A percentile compares a stretch with the other conserved stretches of the same genome.
Conservation (phyloP, 176 grass and related monocot genomes). For the Melocanna baccifera region DNA sequence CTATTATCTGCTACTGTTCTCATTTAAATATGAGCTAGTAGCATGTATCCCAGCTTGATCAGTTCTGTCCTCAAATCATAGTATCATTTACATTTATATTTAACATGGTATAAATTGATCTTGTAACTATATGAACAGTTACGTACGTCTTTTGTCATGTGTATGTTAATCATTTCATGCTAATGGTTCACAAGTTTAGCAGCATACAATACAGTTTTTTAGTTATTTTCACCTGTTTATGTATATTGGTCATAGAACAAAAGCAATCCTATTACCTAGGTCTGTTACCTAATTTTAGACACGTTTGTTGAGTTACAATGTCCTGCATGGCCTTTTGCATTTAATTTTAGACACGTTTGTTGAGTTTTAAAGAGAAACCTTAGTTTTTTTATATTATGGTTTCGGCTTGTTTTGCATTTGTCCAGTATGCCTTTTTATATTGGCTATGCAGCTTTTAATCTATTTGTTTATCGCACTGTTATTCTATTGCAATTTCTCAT, state of each 20-base stretch:
- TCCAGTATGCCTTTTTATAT: not conserved
- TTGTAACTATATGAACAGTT: not conserved
- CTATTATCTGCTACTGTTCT: slow-evolving; percentile 16
- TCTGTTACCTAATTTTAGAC: not conserved
- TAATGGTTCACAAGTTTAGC: not conserved
- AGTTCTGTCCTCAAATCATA: not conserved
- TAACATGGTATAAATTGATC: not conserved
- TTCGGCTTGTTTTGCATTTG: slow-evolving; percentile 6
- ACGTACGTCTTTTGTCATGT: not conserved
- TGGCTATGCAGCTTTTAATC: not conserved
- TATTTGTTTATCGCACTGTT: slow-evolving; percentile 1
- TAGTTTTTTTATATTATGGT: slow-evolving; percentile 6
- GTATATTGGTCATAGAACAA: not conserved
- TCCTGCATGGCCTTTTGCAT: slow-evolving; percentile 15
- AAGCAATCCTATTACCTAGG: not conserved
- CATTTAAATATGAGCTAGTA: slow-evolving; percentile 24
- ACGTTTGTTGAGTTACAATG: not conserved
- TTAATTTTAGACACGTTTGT: too few species aligned
- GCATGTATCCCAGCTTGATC: not conserved
- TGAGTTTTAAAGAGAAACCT: not conserved
- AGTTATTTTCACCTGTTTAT: slow-evolving; percentile 1
- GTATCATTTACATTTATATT: not conserved
- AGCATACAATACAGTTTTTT: not conserved
- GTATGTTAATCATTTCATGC: not conserved
- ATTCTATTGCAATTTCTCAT: slow-evolving; percentile 26